Conservation (phyloP, 2,329 filamentous ascomycete species). For the Stenocarpella maydis region DNA sequence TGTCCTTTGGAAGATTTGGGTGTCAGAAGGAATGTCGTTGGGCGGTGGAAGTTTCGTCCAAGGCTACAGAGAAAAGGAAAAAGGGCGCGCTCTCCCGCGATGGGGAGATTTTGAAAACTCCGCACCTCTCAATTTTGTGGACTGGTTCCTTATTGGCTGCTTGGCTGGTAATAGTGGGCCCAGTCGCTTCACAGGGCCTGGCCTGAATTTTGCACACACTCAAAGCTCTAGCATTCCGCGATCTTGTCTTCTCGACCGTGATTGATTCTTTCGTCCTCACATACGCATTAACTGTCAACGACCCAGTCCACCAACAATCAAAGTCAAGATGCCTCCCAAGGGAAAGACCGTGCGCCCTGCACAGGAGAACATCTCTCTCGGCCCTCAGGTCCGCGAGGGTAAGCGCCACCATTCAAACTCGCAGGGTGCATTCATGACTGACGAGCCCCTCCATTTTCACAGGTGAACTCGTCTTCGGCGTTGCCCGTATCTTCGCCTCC, state of each 20-base stretch:
- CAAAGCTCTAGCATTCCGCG: slow-evolving; percentile 19
- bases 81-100: not conserved
- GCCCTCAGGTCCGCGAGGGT: slow-evolving; percentile 97
- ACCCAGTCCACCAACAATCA: slow-evolving; percentile 37
- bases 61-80: slow-evolving; percentile 18
- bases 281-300: slow-evolving; percentile 36
- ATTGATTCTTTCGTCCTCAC: slow-evolving; percentile 26
- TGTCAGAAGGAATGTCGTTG: slow-evolving; percentile 37
- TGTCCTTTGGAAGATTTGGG: slow-evolving; percentile 39
- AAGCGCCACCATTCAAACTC: slow-evolving; percentile 46
- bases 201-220: slow-evolving; percentile 23
- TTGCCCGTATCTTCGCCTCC: slow-evolving; percentile 97
- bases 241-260: not conserved
- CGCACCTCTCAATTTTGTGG: slow-evolving; percentile 28
- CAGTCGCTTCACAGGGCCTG: slow-evolving; percentile 4
- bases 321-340: slow-evolving; percentile 90
- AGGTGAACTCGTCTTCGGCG: slow-evolving; percentile 98
- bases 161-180: not conserved
- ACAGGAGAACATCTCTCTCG: slow-evolving; percentile 98
- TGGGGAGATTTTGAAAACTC: slow-evolving; percentile 36
- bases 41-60: slow-evolving; percentile 32
- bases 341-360: slow-evolving; percentile 78
- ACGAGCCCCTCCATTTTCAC: slow-evolving; percentile 38
- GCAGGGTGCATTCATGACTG: slow-evolving; percentile 25
- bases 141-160: slow-evolving; percentile 25